Evolutionary conservation across 192 early-diverging fungal species (phyloP), one percentile per base, ranked within the genome.

Genomic region (Geranomyces michiganensis): DNA sequence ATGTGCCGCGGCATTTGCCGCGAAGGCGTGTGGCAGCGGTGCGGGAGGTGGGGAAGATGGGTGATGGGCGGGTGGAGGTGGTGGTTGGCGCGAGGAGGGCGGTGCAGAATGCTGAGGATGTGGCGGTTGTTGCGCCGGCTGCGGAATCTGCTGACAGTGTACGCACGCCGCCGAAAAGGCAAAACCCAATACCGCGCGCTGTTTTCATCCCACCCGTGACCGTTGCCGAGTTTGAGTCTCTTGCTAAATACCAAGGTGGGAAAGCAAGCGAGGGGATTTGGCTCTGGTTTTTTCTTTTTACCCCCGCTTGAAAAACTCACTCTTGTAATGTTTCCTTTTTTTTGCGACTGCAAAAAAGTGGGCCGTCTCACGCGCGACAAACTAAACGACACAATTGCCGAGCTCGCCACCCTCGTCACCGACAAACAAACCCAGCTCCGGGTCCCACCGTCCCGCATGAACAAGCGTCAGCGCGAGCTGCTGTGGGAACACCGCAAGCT

Each of bases 401-500:
- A 80, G 13, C 62, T 85, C 43, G 72, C 79, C 36, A 61, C 55
- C 51, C 49, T 80, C n/a, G n/a, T 82, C 30, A 15, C 48, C 29
- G 78, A 80, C 45, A 85, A 80, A 63, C 67, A 82, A 29, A 68
- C 70, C 5, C 32, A 78, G 6, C 46, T 85, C 14, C 56, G 47
- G 26, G 69, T 77, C 12, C 78, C 83, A 14, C 74, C 74, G 32
- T n/a, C 62, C 7, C 77, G 80, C 70, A 80, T 85, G 80, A 76
- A 67, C 10, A 82, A 82, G 55, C 30, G 17, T 19, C 78, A 82
- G 55, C 68, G 78, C 3, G 80, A 82, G 56, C 43, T 75, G 21
- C 80, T 71, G 59, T 85, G 76, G 75, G 83, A 82, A 51, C 80
- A 82, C 78, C 80, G 78, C 56, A 67, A 79, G 31, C 24, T 51